Evolutionary conservation across 768 basidiomycete genomes (phyloP).

Genomic region (Postia placenta): DNA sequence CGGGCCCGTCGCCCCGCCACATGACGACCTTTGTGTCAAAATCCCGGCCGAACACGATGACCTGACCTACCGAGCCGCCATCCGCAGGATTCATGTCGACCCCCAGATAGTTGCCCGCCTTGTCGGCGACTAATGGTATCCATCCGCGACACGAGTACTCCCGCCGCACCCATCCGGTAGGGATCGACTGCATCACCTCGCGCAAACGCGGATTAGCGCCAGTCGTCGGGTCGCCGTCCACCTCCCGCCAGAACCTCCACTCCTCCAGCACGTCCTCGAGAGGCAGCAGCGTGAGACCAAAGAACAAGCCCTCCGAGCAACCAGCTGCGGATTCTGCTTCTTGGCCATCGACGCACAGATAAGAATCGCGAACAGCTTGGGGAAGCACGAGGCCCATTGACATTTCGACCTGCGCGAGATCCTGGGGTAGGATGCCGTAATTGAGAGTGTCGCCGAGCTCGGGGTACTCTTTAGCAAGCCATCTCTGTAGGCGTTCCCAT

Average conservation of each 20-base stretch:
- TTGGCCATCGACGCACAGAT: slow-evolving; percentile 85
- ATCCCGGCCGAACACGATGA: slow-evolving; percentile 97
- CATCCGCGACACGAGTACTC: slow-evolving; percentile 94
- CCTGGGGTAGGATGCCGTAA: slow-evolving; percentile 76
- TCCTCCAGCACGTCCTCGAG: slow-evolving; percentile 92
- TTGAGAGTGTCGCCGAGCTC: slow-evolving; percentile 95
- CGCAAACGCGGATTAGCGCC: slow-evolving; percentile 72
- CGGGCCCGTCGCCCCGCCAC: slow-evolving; percentile 84
- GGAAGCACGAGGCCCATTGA: slow-evolving; percentile 84
- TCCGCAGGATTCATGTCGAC: slow-evolving; percentile 88
- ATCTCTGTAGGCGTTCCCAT: slow-evolving; percentile 78
- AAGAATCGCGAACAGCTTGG: slow-evolving; percentile 83
- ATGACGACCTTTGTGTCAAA: slow-evolving; percentile 97
- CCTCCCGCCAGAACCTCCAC: slow-evolving; percentile 94
- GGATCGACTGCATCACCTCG: slow-evolving; percentile 81
- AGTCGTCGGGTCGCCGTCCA: slow-evolving; percentile 82
- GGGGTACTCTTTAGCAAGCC: slow-evolving; percentile 83
- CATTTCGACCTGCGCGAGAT: slow-evolving; percentile 77
- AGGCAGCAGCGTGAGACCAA: slow-evolving; percentile 88
- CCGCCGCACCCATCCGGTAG: slow-evolving; percentile 80
- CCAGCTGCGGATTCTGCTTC: slow-evolving; percentile 86
- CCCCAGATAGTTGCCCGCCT: slow-evolving; percentile 94
- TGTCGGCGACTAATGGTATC: slow-evolving; percentile 93
- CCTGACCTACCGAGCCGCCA: slow-evolving; percentile 76
- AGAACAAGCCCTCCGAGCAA: slow-evolving; percentile 88